These are phyloP conservation scores for Trichoderma semiorbis DNA, from an alignment of 2,329 filamentous ascomycete genomes.

Conservation along the genomic window DNA sequence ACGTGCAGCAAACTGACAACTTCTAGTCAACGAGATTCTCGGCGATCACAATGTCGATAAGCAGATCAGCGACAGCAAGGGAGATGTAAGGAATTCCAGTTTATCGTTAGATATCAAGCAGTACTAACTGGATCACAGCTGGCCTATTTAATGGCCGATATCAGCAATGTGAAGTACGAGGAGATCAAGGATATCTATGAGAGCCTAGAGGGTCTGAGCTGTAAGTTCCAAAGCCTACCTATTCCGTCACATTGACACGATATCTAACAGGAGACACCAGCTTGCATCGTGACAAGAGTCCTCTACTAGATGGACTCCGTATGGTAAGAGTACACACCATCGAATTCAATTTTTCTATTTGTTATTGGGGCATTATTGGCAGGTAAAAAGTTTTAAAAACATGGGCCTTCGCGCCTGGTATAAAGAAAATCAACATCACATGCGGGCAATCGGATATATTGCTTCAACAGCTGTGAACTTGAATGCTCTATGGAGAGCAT, in stretches of 20 bases:
- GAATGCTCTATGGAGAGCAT: background rate
- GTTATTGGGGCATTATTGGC: background rate
- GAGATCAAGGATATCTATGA: slow-evolving; percentile 87
- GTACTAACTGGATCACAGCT: slow-evolving; percentile 44
- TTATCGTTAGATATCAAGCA: background rate
- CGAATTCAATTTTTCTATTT: background rate
- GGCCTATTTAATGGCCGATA: slow-evolving; percentile 96
- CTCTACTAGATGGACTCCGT: slow-evolving; percentile 37
- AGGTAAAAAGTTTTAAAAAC: background rate
- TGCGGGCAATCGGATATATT: background rate
- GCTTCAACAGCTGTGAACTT: slow-evolving; percentile 7
- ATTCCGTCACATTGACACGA: background rate
- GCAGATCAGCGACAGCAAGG: slow-evolving; percentile 94
- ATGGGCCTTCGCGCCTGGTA: background rate
- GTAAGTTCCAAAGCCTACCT: slow-evolving; percentile 47
- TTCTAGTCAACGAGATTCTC: slow-evolving; percentile 83
- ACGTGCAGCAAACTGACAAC: background rate
- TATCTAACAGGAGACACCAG: slow-evolving; percentile 27
- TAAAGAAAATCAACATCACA: background rate
- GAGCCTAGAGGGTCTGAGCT: slow-evolving; percentile 74
- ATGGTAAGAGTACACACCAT: background rate
- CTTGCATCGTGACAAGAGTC: slow-evolving; percentile 46
- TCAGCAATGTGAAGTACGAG: slow-evolving; percentile 75
- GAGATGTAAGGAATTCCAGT: slow-evolving; percentile 57
- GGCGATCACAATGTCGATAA: slow-evolving; percentile 97